A percentile compares a stretch with the other conserved stretches of the same genome.
phyloP scores from a whole-genome alignment of 163 green algal genomes.

The Dunaliella salina region DNA sequence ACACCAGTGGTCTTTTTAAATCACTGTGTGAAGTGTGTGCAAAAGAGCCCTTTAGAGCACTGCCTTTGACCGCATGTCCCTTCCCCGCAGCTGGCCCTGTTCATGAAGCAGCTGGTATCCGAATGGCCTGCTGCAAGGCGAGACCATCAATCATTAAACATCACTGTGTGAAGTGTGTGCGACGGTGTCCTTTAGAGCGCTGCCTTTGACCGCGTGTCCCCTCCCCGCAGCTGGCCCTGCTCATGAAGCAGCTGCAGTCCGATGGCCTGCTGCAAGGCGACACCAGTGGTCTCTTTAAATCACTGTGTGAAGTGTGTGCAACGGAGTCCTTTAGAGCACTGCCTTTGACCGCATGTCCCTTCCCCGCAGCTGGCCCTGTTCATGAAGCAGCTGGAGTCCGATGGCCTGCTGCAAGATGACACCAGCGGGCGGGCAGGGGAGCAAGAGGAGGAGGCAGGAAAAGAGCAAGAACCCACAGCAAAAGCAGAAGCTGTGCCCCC shows the following conservation, averaged over 20 bases:
- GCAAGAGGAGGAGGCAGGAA: neutral
- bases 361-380: slow-evolving; percentile 51
- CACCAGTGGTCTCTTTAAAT: neutral
- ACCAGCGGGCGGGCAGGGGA: neutral
- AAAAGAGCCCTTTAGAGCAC: too few species aligned
- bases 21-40: too few species aligned
- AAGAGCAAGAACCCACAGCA: neutral
- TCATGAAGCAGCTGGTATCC: slow-evolving; percentile 1
- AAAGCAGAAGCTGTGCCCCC: neutral
- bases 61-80: neutral
- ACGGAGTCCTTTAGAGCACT: neutral
- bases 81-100: neutral
- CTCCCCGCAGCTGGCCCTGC: slow-evolving; percentile 51
- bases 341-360: neutral
- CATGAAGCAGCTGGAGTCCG: slow-evolving; percentile 54
- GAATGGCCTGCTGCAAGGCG: slow-evolving; percentile 45
- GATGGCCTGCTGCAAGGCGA: slow-evolving; percentile 46
- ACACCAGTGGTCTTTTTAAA: too few species aligned
- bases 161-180: too few species aligned
- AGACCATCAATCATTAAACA: too few species aligned
- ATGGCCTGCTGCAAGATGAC: slow-evolving; percentile 45
- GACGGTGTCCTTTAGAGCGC: too few species aligned
- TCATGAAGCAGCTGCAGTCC: slow-evolving; percentile 54
- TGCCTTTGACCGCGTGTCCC: neutral
- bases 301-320: too few species aligned